These are phyloP conservation scores for Aspergillus sparsus DNA, from an alignment of 495 filamentous ascomycete species.

Conservation along the genomic window DNA sequence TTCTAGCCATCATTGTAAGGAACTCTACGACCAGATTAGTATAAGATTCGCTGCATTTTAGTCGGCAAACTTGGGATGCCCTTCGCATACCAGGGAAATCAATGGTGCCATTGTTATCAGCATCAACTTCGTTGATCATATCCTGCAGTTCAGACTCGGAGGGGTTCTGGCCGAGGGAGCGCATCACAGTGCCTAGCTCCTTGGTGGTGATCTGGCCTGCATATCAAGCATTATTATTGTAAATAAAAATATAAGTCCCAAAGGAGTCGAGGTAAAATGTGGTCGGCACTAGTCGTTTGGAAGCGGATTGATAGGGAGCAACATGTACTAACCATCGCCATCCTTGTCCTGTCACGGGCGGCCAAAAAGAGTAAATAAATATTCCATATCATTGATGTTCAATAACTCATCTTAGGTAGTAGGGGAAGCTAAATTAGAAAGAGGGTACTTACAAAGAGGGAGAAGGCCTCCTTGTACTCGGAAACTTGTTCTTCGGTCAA, in stretches of 20 bases:
- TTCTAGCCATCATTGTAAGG: slow-evolving; percentile 99
- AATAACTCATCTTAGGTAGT: neutral
- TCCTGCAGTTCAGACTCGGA: slow-evolving; percentile 98
- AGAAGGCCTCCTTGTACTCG: slow-evolving; percentile 99
- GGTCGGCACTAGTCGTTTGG: neutral
- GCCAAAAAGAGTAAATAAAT: slow-evolving; percentile 28
- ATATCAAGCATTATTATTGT: slow-evolving; percentile 8
- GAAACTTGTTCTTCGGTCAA: slow-evolving; percentile 99
- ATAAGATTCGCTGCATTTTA: neutral
- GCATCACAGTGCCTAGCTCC: slow-evolving; percentile 98
- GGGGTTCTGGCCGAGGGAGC: slow-evolving; percentile 98
- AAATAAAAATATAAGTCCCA: neutral
- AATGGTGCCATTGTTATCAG: slow-evolving; percentile 99
- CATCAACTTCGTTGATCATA: slow-evolving; percentile 99
- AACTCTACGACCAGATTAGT: slow-evolving; percentile 65
- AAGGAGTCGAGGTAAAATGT: neutral
- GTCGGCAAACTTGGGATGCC: neutral
- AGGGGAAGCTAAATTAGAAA: neutral
- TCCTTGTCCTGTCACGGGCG: slow-evolving; percentile 83
- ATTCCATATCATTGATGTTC: slow-evolving; percentile 2
- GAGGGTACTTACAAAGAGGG: slow-evolving; percentile 85
- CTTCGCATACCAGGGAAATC: slow-evolving; percentile 85
- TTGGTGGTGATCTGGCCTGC: slow-evolving; percentile 99
- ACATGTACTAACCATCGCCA: slow-evolving; percentile 87
- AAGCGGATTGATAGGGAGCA: slow-evolving; percentile 8